A percentile compares a stretch with the other conserved stretches of the same genome.
phyloP scores from a whole-genome alignment of 116 monocot species.

The Phalaenopsis hybrid region DNA sequence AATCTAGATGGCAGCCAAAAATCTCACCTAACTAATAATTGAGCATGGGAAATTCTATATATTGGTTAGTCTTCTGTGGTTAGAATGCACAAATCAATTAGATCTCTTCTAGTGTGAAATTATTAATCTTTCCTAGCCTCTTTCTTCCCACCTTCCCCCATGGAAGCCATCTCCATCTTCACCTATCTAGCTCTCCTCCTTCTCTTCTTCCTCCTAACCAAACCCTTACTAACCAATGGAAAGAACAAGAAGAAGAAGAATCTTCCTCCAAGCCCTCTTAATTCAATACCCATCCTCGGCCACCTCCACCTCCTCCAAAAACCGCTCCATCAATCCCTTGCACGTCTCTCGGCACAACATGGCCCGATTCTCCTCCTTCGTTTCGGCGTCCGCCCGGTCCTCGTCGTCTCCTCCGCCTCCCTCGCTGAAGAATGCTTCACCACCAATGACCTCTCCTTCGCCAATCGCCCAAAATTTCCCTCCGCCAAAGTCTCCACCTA shows the following conservation, averaged over 20 bases:
- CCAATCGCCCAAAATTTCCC: conserved; percentile 9
- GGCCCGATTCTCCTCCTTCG: conserved; percentile 10
- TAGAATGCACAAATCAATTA: too few species aligned
- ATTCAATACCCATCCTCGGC: conserved; percentile 14
- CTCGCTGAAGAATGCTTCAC: conserved; percentile 15
- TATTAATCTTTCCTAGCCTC: too few species aligned
- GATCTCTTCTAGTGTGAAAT: too few species aligned
- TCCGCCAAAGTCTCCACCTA: background rate
- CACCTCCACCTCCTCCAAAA: background rate
- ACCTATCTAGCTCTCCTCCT: conserved; percentile 8
- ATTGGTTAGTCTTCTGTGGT: too few species aligned
- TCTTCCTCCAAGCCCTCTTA: conserved; percentile 15
- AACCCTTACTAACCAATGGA: background rate
- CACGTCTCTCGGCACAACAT: too few species aligned
- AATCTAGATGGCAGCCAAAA: too few species aligned
- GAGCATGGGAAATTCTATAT: too few species aligned
- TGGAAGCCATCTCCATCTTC: background rate
- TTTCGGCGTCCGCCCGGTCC: conserved; percentile 11
- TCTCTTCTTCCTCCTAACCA: conserved; percentile 4
- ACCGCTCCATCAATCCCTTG: conserved; percentile 14
- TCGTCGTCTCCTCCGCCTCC: conserved; percentile 10
- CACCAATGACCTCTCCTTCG: conserved; percentile 11
- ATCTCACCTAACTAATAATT: too few species aligned
- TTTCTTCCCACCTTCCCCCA: background rate
- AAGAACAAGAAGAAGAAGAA: background rate